Conservation (phyloP, 2,329 filamentous ascomycete species). For the Apiospora kogelbergensis region DNA sequence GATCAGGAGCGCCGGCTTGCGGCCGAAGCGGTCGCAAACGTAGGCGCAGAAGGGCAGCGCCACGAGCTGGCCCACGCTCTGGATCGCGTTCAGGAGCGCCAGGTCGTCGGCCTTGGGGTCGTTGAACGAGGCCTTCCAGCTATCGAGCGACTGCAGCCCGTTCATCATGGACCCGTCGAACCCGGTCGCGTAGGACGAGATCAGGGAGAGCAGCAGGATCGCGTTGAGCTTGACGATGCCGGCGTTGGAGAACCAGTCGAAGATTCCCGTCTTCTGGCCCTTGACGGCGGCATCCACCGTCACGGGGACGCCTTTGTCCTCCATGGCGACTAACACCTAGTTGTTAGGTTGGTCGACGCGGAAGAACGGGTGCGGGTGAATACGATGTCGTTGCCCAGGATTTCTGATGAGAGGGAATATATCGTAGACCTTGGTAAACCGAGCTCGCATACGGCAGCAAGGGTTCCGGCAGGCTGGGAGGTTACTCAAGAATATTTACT, state of each 20-base stretch:
- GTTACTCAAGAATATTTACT: neutral
- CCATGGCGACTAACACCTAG: neutral
- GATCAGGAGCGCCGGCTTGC: slow-evolving; percentile 34
- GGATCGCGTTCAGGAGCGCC: slow-evolving; percentile 37
- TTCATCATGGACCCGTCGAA: slow-evolving; percentile 37
- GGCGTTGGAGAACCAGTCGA: slow-evolving; percentile 19
- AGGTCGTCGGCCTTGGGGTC: slow-evolving; percentile 36
- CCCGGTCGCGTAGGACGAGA: slow-evolving; percentile 26
- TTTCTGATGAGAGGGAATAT: too few species aligned
- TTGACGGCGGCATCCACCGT: slow-evolving; percentile 19
- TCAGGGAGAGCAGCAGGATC: slow-evolving; percentile 21
- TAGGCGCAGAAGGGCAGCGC: slow-evolving; percentile 35
- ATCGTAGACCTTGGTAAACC: neutral
- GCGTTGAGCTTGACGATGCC: slow-evolving; percentile 25
- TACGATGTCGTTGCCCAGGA: neutral
- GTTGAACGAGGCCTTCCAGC: slow-evolving; percentile 42
- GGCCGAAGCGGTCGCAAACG: slow-evolving; percentile 37
- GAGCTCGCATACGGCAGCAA: neutral
- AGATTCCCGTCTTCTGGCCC: slow-evolving; percentile 16
- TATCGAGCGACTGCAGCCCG: slow-evolving; percentile 40
- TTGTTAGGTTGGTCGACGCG: neutral
- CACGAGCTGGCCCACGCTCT: slow-evolving; percentile 40
- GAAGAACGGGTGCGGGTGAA: too few species aligned
- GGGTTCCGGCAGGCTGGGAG: neutral
- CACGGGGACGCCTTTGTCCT: slow-evolving; percentile 10